Evolutionary conservation across 495 filamentous ascomycete species (phyloP).

Genomic region (Hypoxylon cercidicola): DNA sequence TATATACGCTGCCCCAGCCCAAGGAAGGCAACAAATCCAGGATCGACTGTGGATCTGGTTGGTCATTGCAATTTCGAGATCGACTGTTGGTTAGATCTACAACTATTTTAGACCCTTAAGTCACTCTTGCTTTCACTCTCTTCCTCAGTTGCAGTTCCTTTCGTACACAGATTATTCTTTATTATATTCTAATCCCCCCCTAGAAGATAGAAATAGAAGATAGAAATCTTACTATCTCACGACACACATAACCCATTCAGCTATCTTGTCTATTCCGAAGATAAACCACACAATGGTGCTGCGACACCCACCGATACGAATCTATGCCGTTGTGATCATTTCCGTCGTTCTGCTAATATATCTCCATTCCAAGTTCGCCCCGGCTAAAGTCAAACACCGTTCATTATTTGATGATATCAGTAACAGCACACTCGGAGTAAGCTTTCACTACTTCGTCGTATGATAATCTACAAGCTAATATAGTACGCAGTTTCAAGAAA

Average conservation of each 20-base stretch:
- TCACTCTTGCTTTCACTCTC: no score
- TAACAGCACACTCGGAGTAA: neutral
- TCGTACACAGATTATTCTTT: no score
- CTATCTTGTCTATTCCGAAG: neutral
- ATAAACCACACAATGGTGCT: neutral
- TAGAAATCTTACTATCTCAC: no score
- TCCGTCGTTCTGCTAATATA: conserved; percentile 22
- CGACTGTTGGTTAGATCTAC: no score
- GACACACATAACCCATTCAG: no score
- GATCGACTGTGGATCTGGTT: no score
- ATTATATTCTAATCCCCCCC: no score
- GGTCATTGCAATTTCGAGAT: no score
- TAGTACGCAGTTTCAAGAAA: conserved; percentile 7
- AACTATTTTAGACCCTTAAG: no score
- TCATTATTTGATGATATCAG: neutral
- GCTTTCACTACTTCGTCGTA: neutral
- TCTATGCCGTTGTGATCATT: neutral
- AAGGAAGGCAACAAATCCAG: no score
- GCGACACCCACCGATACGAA: neutral
- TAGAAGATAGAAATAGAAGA: no score
- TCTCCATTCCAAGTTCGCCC: neutral
- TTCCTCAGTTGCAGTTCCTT: no score
- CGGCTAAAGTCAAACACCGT: neutral
- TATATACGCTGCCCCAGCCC: neutral
- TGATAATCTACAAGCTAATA: neutral